Evolutionary conservation across 2,329 filamentous ascomycete genomes (phyloP).

Genomic region (Xylariaceae sp.): DNA sequence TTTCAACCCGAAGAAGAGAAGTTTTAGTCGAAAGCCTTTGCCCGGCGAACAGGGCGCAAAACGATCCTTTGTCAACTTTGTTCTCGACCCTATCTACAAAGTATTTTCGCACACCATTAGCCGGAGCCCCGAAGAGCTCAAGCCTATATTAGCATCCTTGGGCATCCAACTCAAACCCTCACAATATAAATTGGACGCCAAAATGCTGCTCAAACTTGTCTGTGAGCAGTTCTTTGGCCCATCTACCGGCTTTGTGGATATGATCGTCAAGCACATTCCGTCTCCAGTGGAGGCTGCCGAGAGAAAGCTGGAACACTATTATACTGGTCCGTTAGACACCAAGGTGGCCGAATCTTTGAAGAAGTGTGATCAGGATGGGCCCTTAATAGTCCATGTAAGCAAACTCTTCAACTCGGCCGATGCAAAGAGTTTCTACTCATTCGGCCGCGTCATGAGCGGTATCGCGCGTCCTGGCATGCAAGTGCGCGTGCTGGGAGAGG

Average conservation of each 20-base stretch:
- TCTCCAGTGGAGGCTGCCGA: constrained; percentile 76
- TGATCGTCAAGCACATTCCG: constrained; percentile 84
- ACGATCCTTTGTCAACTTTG: constrained; percentile 87
- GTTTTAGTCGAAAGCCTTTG: constrained; percentile 72
- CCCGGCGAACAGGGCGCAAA: constrained; percentile 72
- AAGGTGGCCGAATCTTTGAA: constrained; percentile 76
- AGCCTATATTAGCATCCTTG: constrained; percentile 68
- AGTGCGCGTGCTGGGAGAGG: constrained; percentile 88
- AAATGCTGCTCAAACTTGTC: constrained; percentile 78
- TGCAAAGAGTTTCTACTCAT: constrained; percentile 83
- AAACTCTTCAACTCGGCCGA: constrained; percentile 89
- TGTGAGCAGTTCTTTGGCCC: constrained; percentile 95
- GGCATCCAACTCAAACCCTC: constrained; percentile 87
- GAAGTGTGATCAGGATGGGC: constrained; percentile 80
- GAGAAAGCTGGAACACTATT: constrained; percentile 75
- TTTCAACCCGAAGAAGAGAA: constrained; percentile 84
- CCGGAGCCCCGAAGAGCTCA: constrained; percentile 79
- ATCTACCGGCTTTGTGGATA: constrained; percentile 87
- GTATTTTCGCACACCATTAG: constrained; percentile 93
- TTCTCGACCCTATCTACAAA: constrained; percentile 96
- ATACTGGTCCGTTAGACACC: constrained; percentile 82
- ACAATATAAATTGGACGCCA: constrained; percentile 85
- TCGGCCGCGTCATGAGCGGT: constrained; percentile 89
- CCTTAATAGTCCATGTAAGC: constrained; percentile 83
- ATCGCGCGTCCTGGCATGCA: constrained; percentile 75